These are phyloP conservation scores for Adansonia gregorii DNA, from an alignment of 441 rosid species.

Conservation along the genomic window DNA sequence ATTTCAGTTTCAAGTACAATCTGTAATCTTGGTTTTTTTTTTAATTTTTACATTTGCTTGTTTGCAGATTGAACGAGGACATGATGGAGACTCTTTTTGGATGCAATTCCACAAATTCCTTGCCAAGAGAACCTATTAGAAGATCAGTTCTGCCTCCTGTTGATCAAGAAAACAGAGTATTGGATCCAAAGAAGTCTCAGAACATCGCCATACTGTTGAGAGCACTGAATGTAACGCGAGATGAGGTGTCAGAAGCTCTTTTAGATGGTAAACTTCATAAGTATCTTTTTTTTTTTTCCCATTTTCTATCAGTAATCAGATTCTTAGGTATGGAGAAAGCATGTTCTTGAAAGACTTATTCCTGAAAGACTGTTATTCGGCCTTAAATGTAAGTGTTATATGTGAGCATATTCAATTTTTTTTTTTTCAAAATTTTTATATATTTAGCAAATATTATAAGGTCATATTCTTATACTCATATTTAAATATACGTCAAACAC, in stretches of 20 bases:
- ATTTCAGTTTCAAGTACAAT: slow-evolving; percentile 5
- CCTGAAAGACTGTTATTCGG: no score
- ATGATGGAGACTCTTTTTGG: slow-evolving; percentile 96
- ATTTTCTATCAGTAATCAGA: neutral
- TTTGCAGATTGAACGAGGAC: slow-evolving; percentile 82
- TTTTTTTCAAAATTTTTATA: no score
- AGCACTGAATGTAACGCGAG: slow-evolving; percentile 91
- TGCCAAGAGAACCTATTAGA: slow-evolving; percentile 64
- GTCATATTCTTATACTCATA: no score
- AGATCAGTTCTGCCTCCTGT: slow-evolving; percentile 70
- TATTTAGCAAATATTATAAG: no score
- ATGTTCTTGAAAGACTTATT: neutral
- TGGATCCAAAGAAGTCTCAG: slow-evolving; percentile 97
- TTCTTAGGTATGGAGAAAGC: neutral
- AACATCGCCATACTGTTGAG: slow-evolving; percentile 92
- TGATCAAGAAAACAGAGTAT: slow-evolving; percentile 81
- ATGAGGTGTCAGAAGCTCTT: slow-evolving; percentile 95
- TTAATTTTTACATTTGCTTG: neutral
- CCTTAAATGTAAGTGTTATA: no score
- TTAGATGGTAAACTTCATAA: slow-evolving; percentile 63
- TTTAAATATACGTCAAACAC: no score
- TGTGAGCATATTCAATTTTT: no score
- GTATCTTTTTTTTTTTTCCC: slow-evolving; percentile 9
- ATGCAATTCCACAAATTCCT: slow-evolving; percentile 67
- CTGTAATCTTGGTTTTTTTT: slow-evolving; percentile 5